Evolutionary conservation across 257 asterid genomes (phyloP).

Genomic region (Primulina huaijiensis): DNA sequence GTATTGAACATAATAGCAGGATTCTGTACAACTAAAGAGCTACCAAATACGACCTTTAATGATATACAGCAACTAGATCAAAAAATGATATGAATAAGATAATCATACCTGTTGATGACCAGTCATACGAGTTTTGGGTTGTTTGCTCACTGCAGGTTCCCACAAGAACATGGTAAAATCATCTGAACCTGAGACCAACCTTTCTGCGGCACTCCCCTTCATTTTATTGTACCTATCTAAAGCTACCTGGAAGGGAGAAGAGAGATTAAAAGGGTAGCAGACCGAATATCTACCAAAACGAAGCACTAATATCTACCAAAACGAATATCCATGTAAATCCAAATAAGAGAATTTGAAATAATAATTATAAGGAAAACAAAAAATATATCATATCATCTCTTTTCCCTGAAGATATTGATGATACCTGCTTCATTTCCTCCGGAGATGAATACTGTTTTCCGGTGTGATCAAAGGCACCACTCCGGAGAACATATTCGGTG

Average conservation of each 20-base stretch:
- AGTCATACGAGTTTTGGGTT: conserved; percentile 84
- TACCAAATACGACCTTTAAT: background rate
- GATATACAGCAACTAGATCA: conserved; percentile 5
- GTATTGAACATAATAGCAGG: background rate
- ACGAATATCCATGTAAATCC: conserved; percentile 13
- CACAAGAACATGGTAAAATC: conserved; percentile 93
- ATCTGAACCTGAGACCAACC: conserved; percentile 95
- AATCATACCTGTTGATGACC: conserved; percentile 92
- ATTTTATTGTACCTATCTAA: conserved; percentile 75
- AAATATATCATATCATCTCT: background rate
- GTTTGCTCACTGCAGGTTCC: conserved; percentile 83
- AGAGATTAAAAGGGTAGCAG: conserved; percentile 4
- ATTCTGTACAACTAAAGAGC: conserved; percentile 9
- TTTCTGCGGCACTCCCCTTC: conserved; percentile 77
- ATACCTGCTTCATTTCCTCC: conserved; percentile 88
- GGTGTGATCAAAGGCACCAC: conserved; percentile 92
- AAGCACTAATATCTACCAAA: background rate
- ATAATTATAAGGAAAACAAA: background rate
- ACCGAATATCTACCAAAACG: background rate
- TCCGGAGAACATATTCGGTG: conserved; percentile 89
- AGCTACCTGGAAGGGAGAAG: conserved; percentile 59
- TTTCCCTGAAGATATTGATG: conserved; percentile 10
- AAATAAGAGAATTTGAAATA: background rate
- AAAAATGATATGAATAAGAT: conserved; percentile 4
- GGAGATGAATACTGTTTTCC: conserved; percentile 64